Evolutionary conservation across 805 yeast genomes (phyloP).

Genomic region (Sugiyamaella qingdaonensis): DNA sequence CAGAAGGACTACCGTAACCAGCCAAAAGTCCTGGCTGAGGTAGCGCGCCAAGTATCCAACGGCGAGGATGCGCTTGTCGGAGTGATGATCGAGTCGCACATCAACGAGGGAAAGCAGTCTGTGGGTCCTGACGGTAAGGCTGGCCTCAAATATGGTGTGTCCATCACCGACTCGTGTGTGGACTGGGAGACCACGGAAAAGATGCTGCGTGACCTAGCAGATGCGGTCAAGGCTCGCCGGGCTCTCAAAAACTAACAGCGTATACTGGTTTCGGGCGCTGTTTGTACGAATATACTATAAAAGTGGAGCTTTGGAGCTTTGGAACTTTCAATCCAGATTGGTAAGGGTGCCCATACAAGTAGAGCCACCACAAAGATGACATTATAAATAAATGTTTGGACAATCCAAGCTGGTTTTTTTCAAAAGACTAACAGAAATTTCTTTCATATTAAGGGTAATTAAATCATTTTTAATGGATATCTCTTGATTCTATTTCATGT

Average conservation of each 20-base stretch:
- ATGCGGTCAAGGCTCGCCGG: slow-evolving; percentile 73
- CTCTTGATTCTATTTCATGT: too few species aligned
- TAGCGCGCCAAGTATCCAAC: slow-evolving; percentile 72
- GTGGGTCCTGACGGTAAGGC: slow-evolving; percentile 62
- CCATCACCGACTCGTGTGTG: slow-evolving; percentile 96
- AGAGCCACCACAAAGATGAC: too few species aligned
- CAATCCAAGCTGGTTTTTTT: too few species aligned
- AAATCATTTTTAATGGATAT: too few species aligned
- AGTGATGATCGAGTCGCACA: slow-evolving; percentile 91
- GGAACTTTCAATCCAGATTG: too few species aligned
- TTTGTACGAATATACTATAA: not conserved
- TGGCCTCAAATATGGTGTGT: slow-evolving; percentile 83
- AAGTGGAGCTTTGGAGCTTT: too few species aligned
- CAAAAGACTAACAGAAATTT: too few species aligned
- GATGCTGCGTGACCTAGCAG: slow-evolving; percentile 74
- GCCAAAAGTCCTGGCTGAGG: slow-evolving; percentile 81
- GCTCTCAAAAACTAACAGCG: slow-evolving; percentile 19
- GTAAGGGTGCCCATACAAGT: too few species aligned
- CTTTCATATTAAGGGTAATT: not conserved
- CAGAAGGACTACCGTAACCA: slow-evolving; percentile 91
- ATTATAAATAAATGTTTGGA: too few species aligned
- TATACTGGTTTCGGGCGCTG: not conserved
- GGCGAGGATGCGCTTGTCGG: slow-evolving; percentile 86
- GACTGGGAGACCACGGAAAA: slow-evolving; percentile 82
- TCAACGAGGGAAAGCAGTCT: slow-evolving; percentile 86